A percentile compares a stretch with the other conserved stretches of the same genome.
These are phyloP conservation scores for Hortiboletus flavorubellus DNA, from an alignment of 768 basidiomycete species.

Conservation along the genomic window DNA sequence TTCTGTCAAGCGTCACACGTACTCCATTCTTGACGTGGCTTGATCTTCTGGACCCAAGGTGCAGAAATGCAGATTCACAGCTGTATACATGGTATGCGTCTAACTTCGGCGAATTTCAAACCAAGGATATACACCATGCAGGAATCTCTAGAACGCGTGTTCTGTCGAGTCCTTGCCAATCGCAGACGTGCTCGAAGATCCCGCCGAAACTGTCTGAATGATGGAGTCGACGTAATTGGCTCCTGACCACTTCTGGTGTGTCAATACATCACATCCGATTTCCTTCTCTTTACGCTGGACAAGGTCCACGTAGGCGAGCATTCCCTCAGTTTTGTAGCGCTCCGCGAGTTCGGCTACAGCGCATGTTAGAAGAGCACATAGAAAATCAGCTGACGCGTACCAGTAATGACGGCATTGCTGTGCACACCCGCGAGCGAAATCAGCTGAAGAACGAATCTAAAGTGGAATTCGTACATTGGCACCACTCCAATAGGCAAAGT, in stretches of 20 bases:
- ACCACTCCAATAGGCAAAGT: background rate
- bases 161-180: conserved; percentile 89
- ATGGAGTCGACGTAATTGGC: conserved; percentile 90
- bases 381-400: conserved; percentile 36
- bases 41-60: conserved; percentile 3
- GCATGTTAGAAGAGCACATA: conserved; percentile 3
- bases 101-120: conserved; percentile 1
- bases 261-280: conserved; percentile 85
- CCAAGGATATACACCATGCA: background rate
- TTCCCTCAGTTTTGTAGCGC: conserved; percentile 81
- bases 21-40: background rate
- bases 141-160: conserved; percentile 58
- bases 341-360: conserved; percentile 69
- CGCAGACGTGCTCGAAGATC: conserved; percentile 83
- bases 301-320: conserved; percentile 89
- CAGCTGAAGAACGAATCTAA: conserved; percentile 84
- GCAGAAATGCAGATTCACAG: background rate
- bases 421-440: conserved; percentile 91
- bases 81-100: conserved; percentile 1
- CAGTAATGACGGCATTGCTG: conserved; percentile 73
- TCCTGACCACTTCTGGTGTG: conserved; percentile 96
- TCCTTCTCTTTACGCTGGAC: conserved; percentile 87
- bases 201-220: conserved; percentile 77
- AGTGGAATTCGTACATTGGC: conserved; percentile 4
- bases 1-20: background rate